Base-by-base conservation (phyloP, 148 eudicot genomes). In the Heliamphora exappendiculata region DNA sequence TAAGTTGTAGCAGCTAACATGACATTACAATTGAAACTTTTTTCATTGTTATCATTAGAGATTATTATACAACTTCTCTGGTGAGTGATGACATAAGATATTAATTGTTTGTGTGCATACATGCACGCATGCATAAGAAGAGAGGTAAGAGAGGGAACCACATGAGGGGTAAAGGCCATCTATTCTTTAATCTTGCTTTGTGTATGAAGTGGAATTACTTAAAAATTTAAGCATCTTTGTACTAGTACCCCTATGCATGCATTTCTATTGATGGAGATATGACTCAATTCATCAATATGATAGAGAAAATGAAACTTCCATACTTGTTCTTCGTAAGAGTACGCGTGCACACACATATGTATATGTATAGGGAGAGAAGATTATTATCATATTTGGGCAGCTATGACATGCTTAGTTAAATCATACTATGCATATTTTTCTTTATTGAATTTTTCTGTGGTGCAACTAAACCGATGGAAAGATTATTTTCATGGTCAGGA, bases 401-500 rank as follows among this genome's bases (percentile, higher is more conserved):
- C 24, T 74, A 58, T 58, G 67, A 34, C 28, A 54, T 7, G 44
- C n/a, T 0, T 54, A n/a, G 45, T 34, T 54, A 28, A 0, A n/a
- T 6, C 26, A 41, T 22, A 20, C 28, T 73, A 14, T 73, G 29
- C 9, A 2, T 67, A 0, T 57, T 13, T 12, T 39, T 26, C 51
- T 37, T 22, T 17, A 59, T 59, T 59, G 36, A 59, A 31, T 62
- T 62, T 51, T 50, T 14, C 29, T 24, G n/a, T 36, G 16, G 5
- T 66, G 11, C 12, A 62, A 66, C 12, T 51, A 65, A 55, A 74
- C 24, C 47, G 58, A 67, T 77, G 36, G 37, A 47, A 75, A 9
- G 28, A 51, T 54, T 49, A 7, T 55, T 53, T 79, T 53, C 70
- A 82, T 83, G 42, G 75, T 75, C 88, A 95, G 99, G 83, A 85